Evolutionary conservation across 768 basidiomycete species (phyloP).

Genomic region (Vararia minispora): DNA sequence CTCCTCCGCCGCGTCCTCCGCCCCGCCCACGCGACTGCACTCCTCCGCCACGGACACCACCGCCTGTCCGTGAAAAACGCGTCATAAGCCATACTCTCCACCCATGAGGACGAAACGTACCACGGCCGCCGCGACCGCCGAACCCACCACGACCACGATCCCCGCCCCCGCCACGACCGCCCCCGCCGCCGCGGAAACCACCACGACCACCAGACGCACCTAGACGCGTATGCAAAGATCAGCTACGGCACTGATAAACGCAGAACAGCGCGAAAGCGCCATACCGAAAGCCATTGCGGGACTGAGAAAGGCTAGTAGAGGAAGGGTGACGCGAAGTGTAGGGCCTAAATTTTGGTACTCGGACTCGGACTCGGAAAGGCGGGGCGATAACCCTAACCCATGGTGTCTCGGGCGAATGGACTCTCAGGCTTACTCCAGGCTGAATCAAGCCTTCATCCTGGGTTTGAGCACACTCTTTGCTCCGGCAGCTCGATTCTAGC

Average conservation of each 20-base stretch:
- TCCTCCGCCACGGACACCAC: constrained; percentile 17
- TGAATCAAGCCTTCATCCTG: too few species aligned
- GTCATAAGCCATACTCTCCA: not conserved
- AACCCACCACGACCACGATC: constrained; percentile 18
- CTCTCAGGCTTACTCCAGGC: too few species aligned
- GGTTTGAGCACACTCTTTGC: too few species aligned
- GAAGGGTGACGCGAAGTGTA: too few species aligned
- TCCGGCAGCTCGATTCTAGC: too few species aligned
- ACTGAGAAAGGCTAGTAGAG: too few species aligned
- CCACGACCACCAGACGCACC: constrained; percentile 69
- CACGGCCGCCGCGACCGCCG: constrained; percentile 19
- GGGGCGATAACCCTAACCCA: too few species aligned
- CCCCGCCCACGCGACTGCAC: constrained; percentile 15
- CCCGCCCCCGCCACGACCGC: constrained; percentile 17
- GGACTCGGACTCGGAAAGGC: constrained; percentile 4
- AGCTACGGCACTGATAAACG: not conserved
- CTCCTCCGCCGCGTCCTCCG: constrained; percentile 26
- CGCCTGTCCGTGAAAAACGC: not conserved
- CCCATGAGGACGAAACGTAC: constrained; percentile 1
- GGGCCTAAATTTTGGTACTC: too few species aligned
- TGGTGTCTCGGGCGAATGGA: too few species aligned
- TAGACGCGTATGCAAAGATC: constrained; percentile 12
- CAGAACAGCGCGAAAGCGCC: not conserved
- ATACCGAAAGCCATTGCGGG: constrained; percentile 25
- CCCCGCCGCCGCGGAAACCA: constrained; percentile 43